Evolutionary conservation across 2,329 filamentous ascomycete genomes (phyloP), one percentile per base, ranked within the genome.

Genomic region (Exophiala bonariae): DNA sequence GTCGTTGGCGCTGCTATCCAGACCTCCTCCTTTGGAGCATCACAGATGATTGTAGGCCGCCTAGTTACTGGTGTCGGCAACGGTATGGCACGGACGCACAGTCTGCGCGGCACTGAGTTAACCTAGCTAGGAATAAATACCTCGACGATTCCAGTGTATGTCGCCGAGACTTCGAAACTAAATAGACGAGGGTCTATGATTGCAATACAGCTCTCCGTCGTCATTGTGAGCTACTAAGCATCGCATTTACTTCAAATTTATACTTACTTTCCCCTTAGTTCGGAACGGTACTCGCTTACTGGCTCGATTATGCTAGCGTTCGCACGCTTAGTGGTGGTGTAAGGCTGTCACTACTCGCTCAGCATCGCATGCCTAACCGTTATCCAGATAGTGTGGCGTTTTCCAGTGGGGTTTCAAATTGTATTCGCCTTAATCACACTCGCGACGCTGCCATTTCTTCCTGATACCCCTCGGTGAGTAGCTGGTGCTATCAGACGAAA

Each of bases 381-480:
- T 13, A 6, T 22, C 10, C 18, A 42, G 45, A 37, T 41, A 1
- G 38, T 38, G n/a, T 54, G 50, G 53, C 38, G 54, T 11, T 46
- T 55, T 26, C 51, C 54, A 6, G 36, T 49, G 18, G 54, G 48
- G 9, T 46, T 54, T 26, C 54, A 55, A 32, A 43, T 44, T 30
- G 57, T 74, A 3, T 72, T 73, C 1, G 71, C 69, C 37, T 45
- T 71, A 1, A 60, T 77, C 19, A 63, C 76, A 3, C 60, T 74
- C 4, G 54, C 60, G 13, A 71, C 70, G 10, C 66, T 76, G 28
- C 61, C 69, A 18, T 55, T 59, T 40, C 55, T 69, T 3, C 69
- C 69, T 1, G 68, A 72, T 44, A 69, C 68, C 41, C 73, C 73
- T 3, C 62, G n/a, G n/a, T n/a, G n/a, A n/a, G n/a, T n/a, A n/a